A percentile compares a stretch with the other conserved stretches of the same genome.
Conservation (phyloP, 164 flowering plant species). For the Piper betle region DNA sequence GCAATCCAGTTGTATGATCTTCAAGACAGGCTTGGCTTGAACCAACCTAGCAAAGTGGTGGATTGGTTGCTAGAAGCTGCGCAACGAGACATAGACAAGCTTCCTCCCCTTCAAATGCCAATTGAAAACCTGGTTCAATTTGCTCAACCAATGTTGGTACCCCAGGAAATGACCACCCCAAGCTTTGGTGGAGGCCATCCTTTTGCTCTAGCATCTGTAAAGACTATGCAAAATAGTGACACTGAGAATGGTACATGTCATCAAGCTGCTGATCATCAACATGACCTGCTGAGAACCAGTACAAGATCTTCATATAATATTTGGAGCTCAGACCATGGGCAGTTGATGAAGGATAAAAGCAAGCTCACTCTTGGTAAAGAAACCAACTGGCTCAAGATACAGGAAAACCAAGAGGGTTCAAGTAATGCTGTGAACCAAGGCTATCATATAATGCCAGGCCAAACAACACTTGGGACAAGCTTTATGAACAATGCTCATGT, state of each 20-base stretch:
- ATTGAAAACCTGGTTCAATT: slow-evolving; percentile 22
- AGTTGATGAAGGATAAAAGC: neutral
- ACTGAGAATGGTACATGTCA: neutral
- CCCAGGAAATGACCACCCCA: slow-evolving; percentile 12
- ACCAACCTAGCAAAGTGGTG: slow-evolving; percentile 79
- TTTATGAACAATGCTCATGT: neutral
- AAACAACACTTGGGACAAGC: neutral
- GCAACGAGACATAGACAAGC: slow-evolving; percentile 57
- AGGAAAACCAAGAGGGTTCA: neutral
- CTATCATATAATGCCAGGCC: neutral
- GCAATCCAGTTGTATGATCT: slow-evolving; percentile 85
- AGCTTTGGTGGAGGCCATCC: neutral
- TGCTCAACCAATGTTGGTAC: slow-evolving; percentile 18
- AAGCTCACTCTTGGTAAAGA: slow-evolving; percentile 13
- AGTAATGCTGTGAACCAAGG: neutral
- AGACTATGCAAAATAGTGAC: neutral
- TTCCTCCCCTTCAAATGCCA: slow-evolving; percentile 62
- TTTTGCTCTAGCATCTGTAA: neutral
- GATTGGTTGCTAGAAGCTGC: slow-evolving; percentile 77
- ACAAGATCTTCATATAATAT: no score
- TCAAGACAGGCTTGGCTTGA: slow-evolving; percentile 72
- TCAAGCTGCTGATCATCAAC: no score
- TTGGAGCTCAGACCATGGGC: neutral
- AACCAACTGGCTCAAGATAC: slow-evolving; percentile 18
- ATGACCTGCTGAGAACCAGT: no score